A percentile compares a stretch with the other conserved stretches of the same genome.
phyloP scores from a whole-genome alignment of 352 stramenopile species.

The Phytophthora agathidicida region DNA sequence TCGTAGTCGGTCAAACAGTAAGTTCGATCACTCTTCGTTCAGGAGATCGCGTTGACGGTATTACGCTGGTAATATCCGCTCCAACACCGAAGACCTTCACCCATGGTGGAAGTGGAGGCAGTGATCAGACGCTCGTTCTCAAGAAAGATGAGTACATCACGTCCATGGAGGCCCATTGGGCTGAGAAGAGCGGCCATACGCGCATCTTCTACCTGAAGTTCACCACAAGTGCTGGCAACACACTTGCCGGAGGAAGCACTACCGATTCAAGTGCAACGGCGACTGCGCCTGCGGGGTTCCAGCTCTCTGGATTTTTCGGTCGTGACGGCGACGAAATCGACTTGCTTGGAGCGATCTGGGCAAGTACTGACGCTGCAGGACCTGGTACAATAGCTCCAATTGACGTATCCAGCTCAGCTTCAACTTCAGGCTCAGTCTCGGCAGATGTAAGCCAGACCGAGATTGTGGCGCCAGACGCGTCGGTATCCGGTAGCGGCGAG shows the following conservation, averaged over 20 bases:
- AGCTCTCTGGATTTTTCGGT: conserved; percentile 21
- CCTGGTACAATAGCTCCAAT: conserved; percentile 3
- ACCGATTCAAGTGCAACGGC: conserved; percentile 10
- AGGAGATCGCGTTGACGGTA: conserved; percentile 20
- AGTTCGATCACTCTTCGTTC: conserved; percentile 22
- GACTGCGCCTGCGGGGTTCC: conserved; percentile 17
- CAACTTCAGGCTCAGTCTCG: conserved; percentile 10
- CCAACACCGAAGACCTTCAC: conserved; percentile 17
- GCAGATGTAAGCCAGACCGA: conserved; percentile 14
- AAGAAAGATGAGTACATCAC: conserved; percentile 19
- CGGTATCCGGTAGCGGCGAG: conserved; percentile 14
- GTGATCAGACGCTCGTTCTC: conserved; percentile 15
- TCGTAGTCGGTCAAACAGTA: conserved; percentile 13
- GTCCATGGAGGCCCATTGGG: conserved; percentile 29
- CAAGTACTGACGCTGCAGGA: conserved; percentile 7
- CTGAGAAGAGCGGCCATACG: conserved; percentile 17
- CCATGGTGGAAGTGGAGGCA: conserved; percentile 17
- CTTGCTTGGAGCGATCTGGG: conserved; percentile 21
- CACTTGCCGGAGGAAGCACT: conserved; percentile 5
- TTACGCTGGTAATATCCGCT: conserved; percentile 15
- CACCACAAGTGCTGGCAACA: conserved; percentile 19
- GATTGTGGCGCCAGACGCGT: conserved; percentile 6
- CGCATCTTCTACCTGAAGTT: conserved; percentile 30
- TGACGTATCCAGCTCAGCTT: neutral
- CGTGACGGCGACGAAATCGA: conserved; percentile 27